phyloP scores from a whole-genome alignment of 2,329 filamentous ascomycete genomes.

The Trichoderma afroharzianum region DNA sequence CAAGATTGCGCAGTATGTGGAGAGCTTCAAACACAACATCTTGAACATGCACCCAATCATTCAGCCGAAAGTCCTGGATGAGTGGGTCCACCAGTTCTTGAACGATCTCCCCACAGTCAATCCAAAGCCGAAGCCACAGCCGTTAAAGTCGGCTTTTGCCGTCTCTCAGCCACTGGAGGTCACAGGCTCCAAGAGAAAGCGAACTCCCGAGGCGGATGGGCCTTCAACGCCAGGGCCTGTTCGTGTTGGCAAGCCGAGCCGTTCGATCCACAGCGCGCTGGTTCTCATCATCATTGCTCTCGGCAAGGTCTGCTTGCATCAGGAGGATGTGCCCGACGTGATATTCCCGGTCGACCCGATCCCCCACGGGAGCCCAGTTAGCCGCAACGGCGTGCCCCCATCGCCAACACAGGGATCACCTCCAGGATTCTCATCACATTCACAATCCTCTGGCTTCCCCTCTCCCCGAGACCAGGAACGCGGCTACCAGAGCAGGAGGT shows the following conservation, averaged over 20 bases:
- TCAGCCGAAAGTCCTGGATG: slow-evolving; percentile 48
- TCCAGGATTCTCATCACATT: slow-evolving; percentile 42
- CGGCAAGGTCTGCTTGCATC: slow-evolving; percentile 71
- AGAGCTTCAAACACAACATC: slow-evolving; percentile 58
- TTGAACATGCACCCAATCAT: slow-evolving; percentile 65
- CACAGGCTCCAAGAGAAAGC: slow-evolving; percentile 52
- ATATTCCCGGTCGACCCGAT: slow-evolving; percentile 38
- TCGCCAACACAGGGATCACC: slow-evolving; percentile 57
- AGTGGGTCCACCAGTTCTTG: slow-evolving; percentile 52
- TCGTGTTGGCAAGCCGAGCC: slow-evolving; percentile 51
- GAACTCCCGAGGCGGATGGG: slow-evolving; percentile 43
- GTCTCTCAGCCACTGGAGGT: slow-evolving; percentile 29
- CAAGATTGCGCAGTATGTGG: slow-evolving; percentile 51
- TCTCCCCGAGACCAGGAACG: slow-evolving; percentile 53
- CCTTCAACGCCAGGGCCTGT: slow-evolving; percentile 28
- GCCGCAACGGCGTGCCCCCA: slow-evolving; percentile 49
- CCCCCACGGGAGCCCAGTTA: slow-evolving; percentile 35
- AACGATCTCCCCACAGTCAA: slow-evolving; percentile 41
- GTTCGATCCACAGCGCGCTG: slow-evolving; percentile 75
- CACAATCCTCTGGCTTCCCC: slow-evolving; percentile 47
- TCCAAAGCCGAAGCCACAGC: slow-evolving; percentile 27
- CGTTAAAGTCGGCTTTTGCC: slow-evolving; percentile 32
- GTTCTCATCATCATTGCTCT: slow-evolving; percentile 80
- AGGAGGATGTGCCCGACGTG: slow-evolving; percentile 54
- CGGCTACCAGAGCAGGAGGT: slow-evolving; percentile 44